Conservation (phyloP, 1,284 basidiomycete genomes). For the Ustilago crameri region DNA sequence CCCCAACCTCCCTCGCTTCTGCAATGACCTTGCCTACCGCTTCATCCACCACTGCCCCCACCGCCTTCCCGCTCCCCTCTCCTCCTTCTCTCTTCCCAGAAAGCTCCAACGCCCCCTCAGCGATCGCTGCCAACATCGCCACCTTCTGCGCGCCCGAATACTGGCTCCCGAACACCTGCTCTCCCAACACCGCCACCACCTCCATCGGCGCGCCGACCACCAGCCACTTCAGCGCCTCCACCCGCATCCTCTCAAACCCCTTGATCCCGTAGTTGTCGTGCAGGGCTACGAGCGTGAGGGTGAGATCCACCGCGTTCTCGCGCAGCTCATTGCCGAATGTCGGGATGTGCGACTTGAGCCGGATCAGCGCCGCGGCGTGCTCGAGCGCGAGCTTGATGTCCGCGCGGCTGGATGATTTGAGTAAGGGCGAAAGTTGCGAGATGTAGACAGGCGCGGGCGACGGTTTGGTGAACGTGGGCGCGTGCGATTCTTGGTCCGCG, state of each 20-base stretch:
- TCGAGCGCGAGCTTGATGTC: constrained; percentile 41
- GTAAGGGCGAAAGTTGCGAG: constrained; percentile 65
- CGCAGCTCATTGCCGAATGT: constrained; percentile 70
- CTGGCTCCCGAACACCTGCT: constrained; percentile 91
- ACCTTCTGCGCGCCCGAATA: constrained; percentile 87
- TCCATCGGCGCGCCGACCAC: constrained; percentile 80
- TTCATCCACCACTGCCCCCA: constrained; percentile 10
- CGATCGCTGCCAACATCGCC: constrained; percentile 84
- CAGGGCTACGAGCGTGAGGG: constrained; percentile 78
- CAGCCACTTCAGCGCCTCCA: constrained; percentile 80
- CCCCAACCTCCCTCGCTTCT: constrained; percentile 23
- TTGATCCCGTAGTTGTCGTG: constrained; percentile 85
- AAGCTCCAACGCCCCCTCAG: constrained; percentile 84
- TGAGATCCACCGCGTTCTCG: constrained; percentile 87
- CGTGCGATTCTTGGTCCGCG: constrained; percentile 23
- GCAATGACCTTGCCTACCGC: constrained; percentile 11
- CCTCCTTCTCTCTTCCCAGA: constrained; percentile 68
- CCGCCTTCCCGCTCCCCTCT: background rate
- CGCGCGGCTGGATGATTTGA: constrained; percentile 48
- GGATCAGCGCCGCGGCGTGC: constrained; percentile 47
- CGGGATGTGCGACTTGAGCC: constrained; percentile 44
- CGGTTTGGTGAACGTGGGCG: constrained; percentile 40
- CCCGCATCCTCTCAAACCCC: constrained; percentile 81
- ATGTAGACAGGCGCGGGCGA: constrained; percentile 68
- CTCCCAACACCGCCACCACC: constrained; percentile 77